phyloP scores from a whole-genome alignment of 331 rosid species.

The Erythrophleum ivorense region DNA sequence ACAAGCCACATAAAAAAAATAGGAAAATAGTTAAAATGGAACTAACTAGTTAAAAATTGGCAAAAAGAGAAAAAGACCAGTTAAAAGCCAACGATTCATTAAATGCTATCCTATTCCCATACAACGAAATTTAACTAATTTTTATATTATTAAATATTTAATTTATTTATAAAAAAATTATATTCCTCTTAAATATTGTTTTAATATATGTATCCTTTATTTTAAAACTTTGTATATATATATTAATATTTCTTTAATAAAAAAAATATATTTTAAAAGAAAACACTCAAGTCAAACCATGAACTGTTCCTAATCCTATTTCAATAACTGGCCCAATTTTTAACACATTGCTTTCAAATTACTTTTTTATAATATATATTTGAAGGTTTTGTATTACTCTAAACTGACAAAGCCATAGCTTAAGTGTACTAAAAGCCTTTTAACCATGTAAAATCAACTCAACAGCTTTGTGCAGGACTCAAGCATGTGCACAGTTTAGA shows the following conservation, averaged over 20 bases:
- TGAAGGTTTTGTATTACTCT: neutral
- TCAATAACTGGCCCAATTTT: neutral
- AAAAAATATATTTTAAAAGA: too few relatives aligned
- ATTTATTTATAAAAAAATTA: neutral
- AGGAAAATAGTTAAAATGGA: neutral
- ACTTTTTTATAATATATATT: neutral
- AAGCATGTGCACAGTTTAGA: constrained; percentile 79
- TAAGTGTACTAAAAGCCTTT: constrained; percentile 18
- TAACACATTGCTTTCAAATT: neutral
- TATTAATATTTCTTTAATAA: too few relatives aligned
- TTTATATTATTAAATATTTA: neutral
- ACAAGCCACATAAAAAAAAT: neutral
- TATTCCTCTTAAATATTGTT: neutral
- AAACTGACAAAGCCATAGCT: neutral
- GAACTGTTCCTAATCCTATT: neutral
- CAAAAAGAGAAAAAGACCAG: neutral
- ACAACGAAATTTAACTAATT: neutral
- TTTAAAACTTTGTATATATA: too few relatives aligned
- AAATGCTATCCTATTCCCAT: neutral
- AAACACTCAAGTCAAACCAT: neutral
- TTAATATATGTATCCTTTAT: neutral
- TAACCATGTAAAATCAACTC: constrained; percentile 40
- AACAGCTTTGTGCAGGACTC: constrained; percentile 84
- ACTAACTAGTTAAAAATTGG: neutral
- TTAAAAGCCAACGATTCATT: neutral